Evolutionary conservation across 1,284 basidiomycete genomes (phyloP).

Genomic region (Puccinia novopanici): DNA sequence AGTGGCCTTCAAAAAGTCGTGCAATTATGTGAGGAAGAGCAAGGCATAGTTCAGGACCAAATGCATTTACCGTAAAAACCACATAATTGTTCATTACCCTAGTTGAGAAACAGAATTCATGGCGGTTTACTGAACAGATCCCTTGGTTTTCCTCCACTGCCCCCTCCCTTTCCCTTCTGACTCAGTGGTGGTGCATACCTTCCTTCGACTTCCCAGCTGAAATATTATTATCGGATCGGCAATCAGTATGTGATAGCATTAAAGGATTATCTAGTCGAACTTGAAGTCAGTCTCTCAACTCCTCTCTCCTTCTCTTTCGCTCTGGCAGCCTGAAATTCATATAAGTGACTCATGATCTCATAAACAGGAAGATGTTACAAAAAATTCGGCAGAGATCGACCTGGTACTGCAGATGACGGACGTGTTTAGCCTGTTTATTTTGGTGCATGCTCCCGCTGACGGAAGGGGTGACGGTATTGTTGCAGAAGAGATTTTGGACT

Average conservation of each 20-base stretch:
- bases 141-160: not conserved
- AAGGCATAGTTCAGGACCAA: conserved; percentile 32
- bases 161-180: not conserved
- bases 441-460: conserved; percentile 44
- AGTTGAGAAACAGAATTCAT: not conserved
- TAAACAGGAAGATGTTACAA: conserved; percentile 33
- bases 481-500: conserved; percentile 48
- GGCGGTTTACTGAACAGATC: not conserved
- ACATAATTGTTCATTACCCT: conserved; percentile 17
- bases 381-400: conserved; percentile 45
- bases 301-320: not conserved
- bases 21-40: conserved; percentile 42
- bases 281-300: conserved; percentile 34
- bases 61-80: conserved; percentile 27
- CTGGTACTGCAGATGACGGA: conserved; percentile 43
- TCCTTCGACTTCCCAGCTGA: conserved; percentile 43
- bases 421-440: conserved; percentile 39
- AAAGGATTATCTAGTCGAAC: conserved; percentile 45
- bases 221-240: conserved; percentile 48
- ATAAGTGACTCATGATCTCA: not conserved
- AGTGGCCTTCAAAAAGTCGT: conserved; percentile 45
- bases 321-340: not conserved
- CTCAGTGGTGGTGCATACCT: conserved; percentile 9
- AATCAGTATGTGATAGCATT: conserved; percentile 45
- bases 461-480: conserved; percentile 48